Evolutionary conservation across 1,139 yeast species (phyloP).

Genomic region (Pichia sp.): DNA sequence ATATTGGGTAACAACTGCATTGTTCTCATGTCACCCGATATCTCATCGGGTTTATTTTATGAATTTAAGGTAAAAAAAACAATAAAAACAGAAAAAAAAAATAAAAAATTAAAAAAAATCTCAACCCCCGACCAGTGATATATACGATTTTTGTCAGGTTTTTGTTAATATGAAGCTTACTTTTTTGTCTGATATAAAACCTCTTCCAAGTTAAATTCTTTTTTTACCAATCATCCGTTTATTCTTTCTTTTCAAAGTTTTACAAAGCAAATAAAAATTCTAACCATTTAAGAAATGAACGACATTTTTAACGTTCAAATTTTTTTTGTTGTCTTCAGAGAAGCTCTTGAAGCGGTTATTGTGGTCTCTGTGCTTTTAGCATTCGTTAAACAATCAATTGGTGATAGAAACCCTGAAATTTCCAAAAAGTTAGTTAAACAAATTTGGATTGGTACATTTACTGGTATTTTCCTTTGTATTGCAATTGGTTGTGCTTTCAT

Average conservation of each 20-base stretch:
- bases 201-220: too few species aligned
- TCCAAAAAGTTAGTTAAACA: conserved; percentile 63
- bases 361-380: conserved; percentile 86
- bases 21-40: too few species aligned
- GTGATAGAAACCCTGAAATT: conserved; percentile 18
- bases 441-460: conserved; percentile 73
- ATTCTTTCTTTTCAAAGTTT: not conserved
- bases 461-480: conserved; percentile 71
- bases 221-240: not conserved
- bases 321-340: conserved; percentile 86
- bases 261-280: not conserved
- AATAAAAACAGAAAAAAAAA: too few species aligned
- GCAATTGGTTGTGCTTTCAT: conserved; percentile 80
- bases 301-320: conserved; percentile 48
- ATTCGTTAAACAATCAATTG: conserved; percentile 78
- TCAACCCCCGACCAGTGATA: too few species aligned
- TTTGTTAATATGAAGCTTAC: too few species aligned
- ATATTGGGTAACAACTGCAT: too few species aligned
- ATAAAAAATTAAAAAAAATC: too few species aligned
- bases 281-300: conserved; percentile 11
- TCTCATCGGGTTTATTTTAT: too few species aligned
- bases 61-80: too few species aligned
- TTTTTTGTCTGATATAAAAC: too few species aligned
- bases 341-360: conserved; percentile 82
- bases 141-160: too few species aligned